Base-by-base conservation (phyloP, 768 basidiomycete genomes). In the Suillus placidus region DNA sequence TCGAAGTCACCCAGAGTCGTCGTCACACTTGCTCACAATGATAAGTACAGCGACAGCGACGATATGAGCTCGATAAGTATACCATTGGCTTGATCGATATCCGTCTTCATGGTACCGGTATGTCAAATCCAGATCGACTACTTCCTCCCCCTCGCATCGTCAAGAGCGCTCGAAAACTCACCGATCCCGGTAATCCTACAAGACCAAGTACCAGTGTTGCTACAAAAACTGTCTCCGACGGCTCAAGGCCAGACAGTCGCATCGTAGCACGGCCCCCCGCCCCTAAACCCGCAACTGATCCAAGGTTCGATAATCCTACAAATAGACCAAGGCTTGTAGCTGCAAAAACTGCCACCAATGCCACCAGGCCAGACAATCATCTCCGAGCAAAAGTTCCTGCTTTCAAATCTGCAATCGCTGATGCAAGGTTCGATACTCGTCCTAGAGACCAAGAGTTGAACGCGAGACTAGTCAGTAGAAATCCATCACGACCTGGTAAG, bases 41-140 rank as follows among this genome's bases (percentile, higher is more conserved):
- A 52, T 52, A 52, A 52, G 23, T 14, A 30, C 30, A 18, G 30
- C 52, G 16, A 54, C 52, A 20, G 18, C 52, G 16, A 54, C 26
- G 10, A 54, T 3, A 54, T 35, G 54, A 35, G 7, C 35, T 20
- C 12, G 30, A 55, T 34, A 20, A 20, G 12, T 35, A n/a, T n/a
- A 55, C 54, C 32, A 34, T 55, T 55, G 20, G 20, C 54, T 55
- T n/a, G 6, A 55, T 35, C 20, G 52, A 32, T 20, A 32, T 9
- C 18, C 37, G 30, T 40, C 23, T 58, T 40, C 40, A 60, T 60
- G 26, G 30, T 51, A 30, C 49, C 7, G 9, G 51, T 13, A 60
- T 42, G 42, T 42, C 40, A 20, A 40, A 58, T 58, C 57, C 57
- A 58, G 57, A 58, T 40, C 37, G 23, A 40, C 10, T 30, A n/a